phyloP scores from a whole-genome alignment of 129 eudicot genomes.

The Lactuca sativa region DNA sequence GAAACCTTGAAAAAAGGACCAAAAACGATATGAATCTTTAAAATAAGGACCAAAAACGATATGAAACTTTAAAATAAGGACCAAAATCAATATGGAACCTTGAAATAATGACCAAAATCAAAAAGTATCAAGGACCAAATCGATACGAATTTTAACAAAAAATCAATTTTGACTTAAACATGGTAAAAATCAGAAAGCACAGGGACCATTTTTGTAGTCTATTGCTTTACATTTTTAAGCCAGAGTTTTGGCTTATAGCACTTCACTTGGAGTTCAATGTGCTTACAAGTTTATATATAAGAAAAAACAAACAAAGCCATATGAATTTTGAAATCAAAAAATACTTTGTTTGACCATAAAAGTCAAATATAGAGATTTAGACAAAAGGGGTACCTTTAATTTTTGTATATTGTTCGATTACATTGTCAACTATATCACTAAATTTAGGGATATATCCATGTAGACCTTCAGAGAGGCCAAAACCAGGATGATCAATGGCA shows the following conservation, averaged over 20 bases:
- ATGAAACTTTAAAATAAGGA: too few species aligned
- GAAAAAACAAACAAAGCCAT: background rate
- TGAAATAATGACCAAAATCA: too few species aligned
- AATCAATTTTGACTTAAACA: background rate
- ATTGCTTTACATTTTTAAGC: conserved; percentile 1
- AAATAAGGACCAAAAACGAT: too few species aligned
- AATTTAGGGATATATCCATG: conserved; percentile 76
- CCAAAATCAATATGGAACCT: too few species aligned
- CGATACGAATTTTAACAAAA: too few species aligned
- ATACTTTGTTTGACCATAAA: conserved; percentile 13
- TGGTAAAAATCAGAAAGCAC: background rate
- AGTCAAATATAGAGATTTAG: conserved; percentile 12
- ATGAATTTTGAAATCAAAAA: background rate
- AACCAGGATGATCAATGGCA: conserved; percentile 97
- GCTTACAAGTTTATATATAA: background rate
- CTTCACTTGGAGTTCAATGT: background rate
- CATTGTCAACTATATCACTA: conserved; percentile 74
- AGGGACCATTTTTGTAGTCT: background rate
- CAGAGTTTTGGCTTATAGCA: background rate
- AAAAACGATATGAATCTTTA: too few species aligned
- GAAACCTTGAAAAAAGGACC: too few species aligned
- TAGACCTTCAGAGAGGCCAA: conserved; percentile 93
- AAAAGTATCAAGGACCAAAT: too few species aligned
- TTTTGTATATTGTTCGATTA: conserved; percentile 70
- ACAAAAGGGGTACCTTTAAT: conserved; percentile 61